phyloP scores from a whole-genome alignment of 352 stramenopile genomes.

The Phytophthora hybrid region DNA sequence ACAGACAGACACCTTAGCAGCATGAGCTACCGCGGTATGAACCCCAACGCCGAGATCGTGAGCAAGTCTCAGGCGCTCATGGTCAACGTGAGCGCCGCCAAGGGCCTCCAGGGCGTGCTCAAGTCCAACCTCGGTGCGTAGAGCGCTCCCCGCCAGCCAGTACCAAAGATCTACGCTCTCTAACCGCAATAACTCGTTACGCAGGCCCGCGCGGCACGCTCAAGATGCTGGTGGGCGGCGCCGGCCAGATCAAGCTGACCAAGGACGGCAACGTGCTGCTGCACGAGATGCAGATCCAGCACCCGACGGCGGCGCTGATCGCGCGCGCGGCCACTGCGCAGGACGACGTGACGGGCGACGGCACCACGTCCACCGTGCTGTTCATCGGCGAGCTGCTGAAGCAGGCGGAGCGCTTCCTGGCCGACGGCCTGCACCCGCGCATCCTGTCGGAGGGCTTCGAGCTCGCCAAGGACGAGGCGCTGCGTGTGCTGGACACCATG shows the following conservation, averaged over 20 bases:
- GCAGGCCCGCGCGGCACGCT: slow-evolving; percentile 97
- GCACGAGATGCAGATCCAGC: slow-evolving; percentile 99
- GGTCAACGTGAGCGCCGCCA: slow-evolving; percentile 98
- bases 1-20: background rate
- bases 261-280: slow-evolving; percentile 99
- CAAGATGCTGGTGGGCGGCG: slow-evolving; percentile 99
- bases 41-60: slow-evolving; percentile 98
- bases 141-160: background rate
- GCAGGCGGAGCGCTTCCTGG: slow-evolving; percentile 97
- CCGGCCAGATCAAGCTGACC: slow-evolving; percentile 99
- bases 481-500: slow-evolving; percentile 96
- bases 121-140: slow-evolving; percentile 92
- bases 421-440: slow-evolving; percentile 97
- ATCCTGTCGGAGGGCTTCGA: slow-evolving; percentile 99
- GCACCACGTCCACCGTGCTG: slow-evolving; percentile 98
- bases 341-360: slow-evolving; percentile 96
- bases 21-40: slow-evolving; percentile 89
- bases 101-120: slow-evolving; percentile 96
- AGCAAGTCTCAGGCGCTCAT: slow-evolving; percentile 95
- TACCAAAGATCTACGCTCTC: slow-evolving; percentile 5
- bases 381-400: slow-evolving; percentile 99
- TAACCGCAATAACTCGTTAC: background rate
- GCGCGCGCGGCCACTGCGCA: slow-evolving; percentile 98
- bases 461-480: slow-evolving; percentile 94
- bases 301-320: slow-evolving; percentile 99